These are phyloP conservation scores for Xylariaceae sp. DNA, from an alignment of 2,329 filamentous ascomycete species.

Conservation along the genomic window DNA sequence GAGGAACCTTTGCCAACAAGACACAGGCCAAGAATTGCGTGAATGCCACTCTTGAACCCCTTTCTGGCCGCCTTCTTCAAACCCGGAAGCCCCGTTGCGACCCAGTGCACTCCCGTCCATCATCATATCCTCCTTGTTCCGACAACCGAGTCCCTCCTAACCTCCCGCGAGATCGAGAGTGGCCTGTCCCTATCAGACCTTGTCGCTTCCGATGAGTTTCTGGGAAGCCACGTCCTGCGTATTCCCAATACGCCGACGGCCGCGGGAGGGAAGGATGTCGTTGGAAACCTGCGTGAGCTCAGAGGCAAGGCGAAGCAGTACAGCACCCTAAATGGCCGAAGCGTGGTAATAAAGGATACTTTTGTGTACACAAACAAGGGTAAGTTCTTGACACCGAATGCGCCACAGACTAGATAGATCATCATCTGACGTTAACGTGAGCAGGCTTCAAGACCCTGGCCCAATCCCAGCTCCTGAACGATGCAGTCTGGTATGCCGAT, in stretches of 20 bases:
- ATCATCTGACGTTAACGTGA: not conserved
- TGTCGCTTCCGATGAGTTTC: constrained; percentile 86
- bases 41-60: constrained; percentile 98
- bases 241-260: constrained; percentile 55
- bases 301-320: constrained; percentile 93
- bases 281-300: constrained; percentile 72
- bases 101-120: constrained; percentile 86
- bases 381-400: constrained; percentile 32
- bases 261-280: constrained; percentile 51
- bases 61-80: constrained; percentile 98
- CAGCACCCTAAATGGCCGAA: constrained; percentile 86
- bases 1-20: constrained; percentile 9
- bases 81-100: constrained; percentile 69
- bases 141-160: constrained; percentile 85
- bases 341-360: constrained; percentile 89
- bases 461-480: constrained; percentile 80
- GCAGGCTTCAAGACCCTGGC: constrained; percentile 86
- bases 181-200: constrained; percentile 74
- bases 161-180: constrained; percentile 81
- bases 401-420: not conserved
- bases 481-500: constrained; percentile 84
- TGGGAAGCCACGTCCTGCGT: constrained; percentile 93
- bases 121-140: constrained; percentile 94
- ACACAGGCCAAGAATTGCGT: constrained; percentile 37
- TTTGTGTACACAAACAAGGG: constrained; percentile 96